phyloP scores from a whole-genome alignment of 1,284 basidiomycete species.

The Inonotus obliquus region DNA sequence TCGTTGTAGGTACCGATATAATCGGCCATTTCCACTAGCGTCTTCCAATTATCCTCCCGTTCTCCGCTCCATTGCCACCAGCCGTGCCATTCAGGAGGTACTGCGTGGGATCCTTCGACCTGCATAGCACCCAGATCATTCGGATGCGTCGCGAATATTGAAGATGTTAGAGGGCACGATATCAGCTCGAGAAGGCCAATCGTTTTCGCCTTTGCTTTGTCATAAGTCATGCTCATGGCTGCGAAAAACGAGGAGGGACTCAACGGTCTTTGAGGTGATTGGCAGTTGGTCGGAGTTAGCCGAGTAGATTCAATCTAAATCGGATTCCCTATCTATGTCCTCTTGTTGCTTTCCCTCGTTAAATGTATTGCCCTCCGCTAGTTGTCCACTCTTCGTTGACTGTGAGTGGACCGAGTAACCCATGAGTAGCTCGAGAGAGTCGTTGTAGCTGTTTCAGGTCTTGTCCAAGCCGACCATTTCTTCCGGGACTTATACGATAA shows the following conservation, averaged over 20 bases:
- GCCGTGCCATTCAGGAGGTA: not conserved
- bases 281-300: not conserved
- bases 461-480: no score
- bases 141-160: constrained; percentile 2
- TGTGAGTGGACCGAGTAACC: no score
- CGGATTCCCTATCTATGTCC: no score
- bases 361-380: no score
- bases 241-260: not conserved
- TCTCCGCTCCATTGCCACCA: constrained; percentile 16
- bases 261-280: no score
- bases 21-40: not conserved
- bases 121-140: constrained; percentile 8
- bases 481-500: not conserved
- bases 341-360: no score
- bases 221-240: not conserved
- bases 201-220: not conserved
- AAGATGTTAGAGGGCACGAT: not conserved
- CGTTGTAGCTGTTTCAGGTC: no score
- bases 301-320: no score
- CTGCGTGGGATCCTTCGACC: not conserved
- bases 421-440: no score
- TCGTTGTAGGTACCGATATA: not conserved
- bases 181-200: not conserved
- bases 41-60: not conserved
- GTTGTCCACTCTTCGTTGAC: no score